Base-by-base conservation (phyloP, 805 yeast species). In the Starmera dryadoides region DNA sequence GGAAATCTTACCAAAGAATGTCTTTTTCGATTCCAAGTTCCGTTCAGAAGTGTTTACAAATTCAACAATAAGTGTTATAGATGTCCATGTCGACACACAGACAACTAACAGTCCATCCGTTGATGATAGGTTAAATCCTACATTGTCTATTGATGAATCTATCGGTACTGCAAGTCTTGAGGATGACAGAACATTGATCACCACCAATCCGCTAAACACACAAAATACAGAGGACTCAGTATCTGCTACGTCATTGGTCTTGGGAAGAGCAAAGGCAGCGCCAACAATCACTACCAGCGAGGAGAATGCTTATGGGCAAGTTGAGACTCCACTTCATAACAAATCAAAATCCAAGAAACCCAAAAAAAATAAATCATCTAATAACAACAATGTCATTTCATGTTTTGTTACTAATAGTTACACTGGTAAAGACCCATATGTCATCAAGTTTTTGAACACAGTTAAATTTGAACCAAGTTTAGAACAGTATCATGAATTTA, bases 401-500 rank as follows among this genome's bases (percentile, higher is more conserved):
- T 50, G 55, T 2, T 58, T 60, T 15, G 56, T 73, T 16, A 62
- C 60, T 30, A 79, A 76, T 49, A 81, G 81, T 49, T 87, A 86
- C 53, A 68, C 64, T 2, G 96, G 95, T 0, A 60, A 64, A 20
- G 81, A 83, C 50, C 79, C 80, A 1, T 77, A 75, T 42, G 76
- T 88, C 25, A 51, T 73, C 37, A 69, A 71, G 32, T 81, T 73
- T 50, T 63, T 88, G 37, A 63, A 66, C 10, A 68, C 66, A 14
- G 64, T 80, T 17, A 65, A 65, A 16, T 68, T 80, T 39, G 78
- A 73, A 30, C 84, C 87, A 0, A 62, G 72, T 1, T 53, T 81
- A 38, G 70, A 69, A 33, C 79, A 79, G 37, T 83, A 78, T 45
- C 59, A 69, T 15, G 94, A 85, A 49, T 86, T 87, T 67, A 93